These are phyloP conservation scores for Lachancea dasiensis DNA, from an alignment of 805 yeast species.

Conservation along the genomic window DNA sequence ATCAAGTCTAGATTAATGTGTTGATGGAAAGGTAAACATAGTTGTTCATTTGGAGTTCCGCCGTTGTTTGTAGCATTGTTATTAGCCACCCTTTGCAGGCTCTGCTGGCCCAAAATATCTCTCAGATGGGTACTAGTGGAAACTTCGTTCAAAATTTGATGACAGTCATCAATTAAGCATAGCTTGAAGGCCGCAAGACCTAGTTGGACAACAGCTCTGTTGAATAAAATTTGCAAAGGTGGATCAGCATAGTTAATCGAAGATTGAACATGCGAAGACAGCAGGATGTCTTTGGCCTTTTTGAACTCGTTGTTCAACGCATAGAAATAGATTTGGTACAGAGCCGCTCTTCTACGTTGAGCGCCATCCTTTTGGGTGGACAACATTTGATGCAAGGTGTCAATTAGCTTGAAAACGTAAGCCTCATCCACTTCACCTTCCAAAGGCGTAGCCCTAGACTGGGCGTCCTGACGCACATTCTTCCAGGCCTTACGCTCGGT, in stretches of 20 bases:
- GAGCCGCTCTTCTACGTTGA: slow-evolving; percentile 76
- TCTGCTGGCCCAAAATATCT: slow-evolving; percentile 91
- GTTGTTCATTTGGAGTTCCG: slow-evolving; percentile 41
- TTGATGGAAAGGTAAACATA: slow-evolving; percentile 94
- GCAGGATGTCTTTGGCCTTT: slow-evolving; percentile 82
- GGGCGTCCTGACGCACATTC: slow-evolving; percentile 29
- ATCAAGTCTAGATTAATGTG: slow-evolving; percentile 93
- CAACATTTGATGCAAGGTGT: slow-evolving; percentile 57
- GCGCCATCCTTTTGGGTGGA: slow-evolving; percentile 60
- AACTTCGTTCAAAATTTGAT: slow-evolving; percentile 80
- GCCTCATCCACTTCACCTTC: slow-evolving; percentile 29
- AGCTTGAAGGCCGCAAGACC: slow-evolving; percentile 93
- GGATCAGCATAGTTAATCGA: slow-evolving; percentile 82
- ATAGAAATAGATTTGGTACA: slow-evolving; percentile 81
- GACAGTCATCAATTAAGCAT: slow-evolving; percentile 80
- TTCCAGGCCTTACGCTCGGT: slow-evolving; percentile 77
- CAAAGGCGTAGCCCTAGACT: slow-evolving; percentile 26
- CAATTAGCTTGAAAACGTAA: slow-evolving; percentile 53
- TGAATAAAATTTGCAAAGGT: slow-evolving; percentile 82
- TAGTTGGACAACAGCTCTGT: slow-evolving; percentile 91
- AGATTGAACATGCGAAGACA: slow-evolving; percentile 78
- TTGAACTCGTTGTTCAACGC: slow-evolving; percentile 82
- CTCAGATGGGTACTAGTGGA: slow-evolving; percentile 79
- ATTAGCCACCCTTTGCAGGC: slow-evolving; percentile 59
- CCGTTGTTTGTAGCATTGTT: slow-evolving; percentile 31